A percentile compares a stretch with the other conserved stretches of the same genome.
Conservation (phyloP, 805 yeast genomes). For the Schwanniomyces pseudopolymorphus region DNA sequence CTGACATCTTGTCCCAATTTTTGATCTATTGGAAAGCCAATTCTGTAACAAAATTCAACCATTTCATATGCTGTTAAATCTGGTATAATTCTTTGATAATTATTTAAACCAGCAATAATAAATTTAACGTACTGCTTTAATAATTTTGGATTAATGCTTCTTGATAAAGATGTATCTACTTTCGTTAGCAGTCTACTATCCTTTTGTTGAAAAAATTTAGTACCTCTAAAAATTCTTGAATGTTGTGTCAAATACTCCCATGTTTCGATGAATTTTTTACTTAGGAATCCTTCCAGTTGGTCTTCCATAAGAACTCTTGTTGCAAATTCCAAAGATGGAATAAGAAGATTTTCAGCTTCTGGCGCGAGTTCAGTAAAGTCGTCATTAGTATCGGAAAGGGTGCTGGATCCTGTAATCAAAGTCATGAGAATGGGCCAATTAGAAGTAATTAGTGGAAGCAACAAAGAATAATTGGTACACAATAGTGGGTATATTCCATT, state of each 20-base stretch:
- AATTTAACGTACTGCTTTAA: conserved; percentile 25
- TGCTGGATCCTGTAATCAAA: conserved; percentile 13
- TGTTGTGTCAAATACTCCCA: conserved; percentile 30
- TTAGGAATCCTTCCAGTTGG: conserved; percentile 41
- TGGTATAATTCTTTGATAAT: conserved; percentile 42
- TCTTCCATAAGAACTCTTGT: conserved; percentile 29
- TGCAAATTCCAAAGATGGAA: conserved; percentile 29
- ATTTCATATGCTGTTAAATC: conserved; percentile 38
- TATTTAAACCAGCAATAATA: conserved; percentile 33
- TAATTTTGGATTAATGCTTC: conserved; percentile 21
- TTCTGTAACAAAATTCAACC: conserved; percentile 24
- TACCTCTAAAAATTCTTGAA: conserved; percentile 1
- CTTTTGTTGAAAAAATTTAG: neutral
- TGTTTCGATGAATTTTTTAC: conserved; percentile 46
- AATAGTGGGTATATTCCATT: conserved; percentile 30
- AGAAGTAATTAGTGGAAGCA: conserved; percentile 32
- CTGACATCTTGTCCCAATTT: conserved; percentile 21
- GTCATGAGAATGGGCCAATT: conserved; percentile 33
- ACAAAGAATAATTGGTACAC: conserved; percentile 26
- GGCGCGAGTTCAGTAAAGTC: conserved; percentile 5
- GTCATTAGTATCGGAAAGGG: conserved; percentile 8
- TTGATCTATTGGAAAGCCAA: conserved; percentile 23
- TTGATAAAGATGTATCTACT: conserved; percentile 4
- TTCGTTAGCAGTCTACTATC: conserved; percentile 1
- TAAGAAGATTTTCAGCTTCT: conserved; percentile 17